Evolutionary conservation across 1,284 basidiomycete species (phyloP).

Genomic region (Clitocybe nebularis): DNA sequence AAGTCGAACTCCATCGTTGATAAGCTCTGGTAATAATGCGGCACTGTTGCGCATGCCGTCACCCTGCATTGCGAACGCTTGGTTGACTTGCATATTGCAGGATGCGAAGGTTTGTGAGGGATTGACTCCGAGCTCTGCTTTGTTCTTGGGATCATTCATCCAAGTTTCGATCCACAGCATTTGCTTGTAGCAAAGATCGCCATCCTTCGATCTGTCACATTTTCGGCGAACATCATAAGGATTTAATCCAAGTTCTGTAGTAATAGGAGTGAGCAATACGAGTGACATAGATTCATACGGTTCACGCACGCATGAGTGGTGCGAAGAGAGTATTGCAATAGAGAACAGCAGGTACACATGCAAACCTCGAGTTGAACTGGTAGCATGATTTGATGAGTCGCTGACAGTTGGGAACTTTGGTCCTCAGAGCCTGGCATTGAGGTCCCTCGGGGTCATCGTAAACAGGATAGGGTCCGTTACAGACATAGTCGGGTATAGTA

Average conservation of each 20-base stretch:
- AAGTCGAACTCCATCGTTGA: constrained; percentile 73
- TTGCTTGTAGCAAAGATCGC: constrained; percentile 71
- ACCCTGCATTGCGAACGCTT: constrained; percentile 68
- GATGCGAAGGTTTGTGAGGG: constrained; percentile 59
- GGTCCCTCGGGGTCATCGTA: constrained; percentile 68
- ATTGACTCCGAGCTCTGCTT: constrained; percentile 73
- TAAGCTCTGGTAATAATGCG: constrained; percentile 66
- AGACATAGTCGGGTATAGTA: constrained; percentile 78
- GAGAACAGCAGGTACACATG: constrained; percentile 57
- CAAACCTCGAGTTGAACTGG: constrained; percentile 48
- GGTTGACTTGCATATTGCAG: constrained; percentile 65
- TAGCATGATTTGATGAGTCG: constrained; percentile 66
- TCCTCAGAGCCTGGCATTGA: constrained; percentile 58
- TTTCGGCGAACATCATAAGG: constrained; percentile 82
- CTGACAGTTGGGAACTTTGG: constrained; percentile 71
- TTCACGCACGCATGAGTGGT: constrained; percentile 55
- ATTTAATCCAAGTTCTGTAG: constrained; percentile 60
- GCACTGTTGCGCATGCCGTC: constrained; percentile 81
- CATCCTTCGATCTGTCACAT: constrained; percentile 75
- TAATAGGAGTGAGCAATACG: not conserved
- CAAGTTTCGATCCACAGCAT: constrained; percentile 79
- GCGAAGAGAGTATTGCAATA: constrained; percentile 62
- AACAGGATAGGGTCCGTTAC: constrained; percentile 72
- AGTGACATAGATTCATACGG: not conserved
- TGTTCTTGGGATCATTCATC: constrained; percentile 70